Evolutionary conservation across 345 rosid genomes (phyloP).

Genomic region (Triadica sebifera): DNA sequence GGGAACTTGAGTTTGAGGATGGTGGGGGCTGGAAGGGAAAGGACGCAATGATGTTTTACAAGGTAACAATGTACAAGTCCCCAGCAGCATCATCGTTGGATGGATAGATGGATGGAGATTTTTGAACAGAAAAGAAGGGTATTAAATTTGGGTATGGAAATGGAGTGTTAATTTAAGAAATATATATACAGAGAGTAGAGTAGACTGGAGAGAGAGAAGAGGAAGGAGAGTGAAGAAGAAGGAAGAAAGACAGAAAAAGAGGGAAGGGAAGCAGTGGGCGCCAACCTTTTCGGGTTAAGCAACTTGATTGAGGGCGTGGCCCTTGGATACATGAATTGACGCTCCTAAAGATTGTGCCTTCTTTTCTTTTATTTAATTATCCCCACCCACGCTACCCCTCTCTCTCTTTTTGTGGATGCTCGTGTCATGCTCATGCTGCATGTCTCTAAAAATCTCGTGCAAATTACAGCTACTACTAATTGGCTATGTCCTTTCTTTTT

Average conservation of each 20-base stretch:
- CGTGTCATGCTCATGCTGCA: no score
- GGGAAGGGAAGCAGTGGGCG: background rate
- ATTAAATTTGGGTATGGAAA: background rate
- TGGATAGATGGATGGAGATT: background rate
- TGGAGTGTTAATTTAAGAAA: background rate
- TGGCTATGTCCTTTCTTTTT: no score
- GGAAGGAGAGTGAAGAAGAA: no score
- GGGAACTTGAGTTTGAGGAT: background rate
- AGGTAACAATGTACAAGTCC: background rate
- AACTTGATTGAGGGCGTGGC: background rate
- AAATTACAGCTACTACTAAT: no score
- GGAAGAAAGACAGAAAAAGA: no score
- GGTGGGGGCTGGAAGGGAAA: background rate
- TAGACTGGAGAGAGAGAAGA: background rate
- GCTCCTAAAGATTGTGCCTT: background rate
- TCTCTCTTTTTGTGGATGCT: conserved; percentile 3
- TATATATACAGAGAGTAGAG: background rate
- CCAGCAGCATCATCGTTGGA: background rate
- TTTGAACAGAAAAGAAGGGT: background rate
- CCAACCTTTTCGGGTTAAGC: conserved; percentile 3
- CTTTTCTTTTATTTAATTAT: background rate
- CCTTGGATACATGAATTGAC: background rate
- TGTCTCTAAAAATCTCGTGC: no score
- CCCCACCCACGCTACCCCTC: background rate
- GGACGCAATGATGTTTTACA: background rate